Conservation (phyloP, 2,329 filamentous ascomycete species). For the Aspergillus brasiliensis region DNA sequence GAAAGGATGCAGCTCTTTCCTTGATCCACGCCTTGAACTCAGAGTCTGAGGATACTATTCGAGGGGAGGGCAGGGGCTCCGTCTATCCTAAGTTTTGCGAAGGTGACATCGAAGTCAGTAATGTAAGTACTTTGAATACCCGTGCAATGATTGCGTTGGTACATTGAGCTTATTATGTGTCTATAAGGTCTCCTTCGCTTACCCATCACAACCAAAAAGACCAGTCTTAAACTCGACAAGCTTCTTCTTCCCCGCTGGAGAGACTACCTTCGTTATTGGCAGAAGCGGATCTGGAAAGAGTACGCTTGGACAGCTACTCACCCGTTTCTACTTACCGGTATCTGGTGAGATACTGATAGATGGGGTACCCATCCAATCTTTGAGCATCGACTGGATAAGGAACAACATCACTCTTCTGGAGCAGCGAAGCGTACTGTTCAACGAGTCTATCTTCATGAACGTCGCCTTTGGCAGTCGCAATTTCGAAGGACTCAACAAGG, state of each 20-base stretch:
- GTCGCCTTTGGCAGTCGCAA: slow-evolving; percentile 69
- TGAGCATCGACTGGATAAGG: slow-evolving; percentile 73
- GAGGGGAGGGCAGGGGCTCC: slow-evolving; percentile 32
- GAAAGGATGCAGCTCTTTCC: slow-evolving; percentile 69
- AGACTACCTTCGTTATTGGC: slow-evolving; percentile 80
- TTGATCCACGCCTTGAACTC: slow-evolving; percentile 54
- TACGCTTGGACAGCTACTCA: slow-evolving; percentile 77
- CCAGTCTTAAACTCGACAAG: slow-evolving; percentile 62
- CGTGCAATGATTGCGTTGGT: background rate
- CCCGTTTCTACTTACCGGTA: slow-evolving; percentile 72
- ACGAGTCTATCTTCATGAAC: slow-evolving; percentile 76
- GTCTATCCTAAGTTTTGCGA: slow-evolving; percentile 49
- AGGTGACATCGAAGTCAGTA: slow-evolving; percentile 69
- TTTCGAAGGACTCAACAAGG: slow-evolving; percentile 51
- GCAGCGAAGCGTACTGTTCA: slow-evolving; percentile 78
- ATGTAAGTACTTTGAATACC: slow-evolving; percentile 51
- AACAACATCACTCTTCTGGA: slow-evolving; percentile 79
- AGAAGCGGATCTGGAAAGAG: slow-evolving; percentile 91
- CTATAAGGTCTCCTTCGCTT: slow-evolving; percentile 74
- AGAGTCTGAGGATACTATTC: slow-evolving; percentile 16
- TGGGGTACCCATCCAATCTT: slow-evolving; percentile 58
- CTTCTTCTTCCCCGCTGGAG: slow-evolving; percentile 70
- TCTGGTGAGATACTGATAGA: slow-evolving; percentile 71
- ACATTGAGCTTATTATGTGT: slow-evolving; percentile 16
- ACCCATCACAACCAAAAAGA: slow-evolving; percentile 68